phyloP scores from a whole-genome alignment of 495 filamentous ascomycete species.

The Chaetomium cochliodes region DNA sequence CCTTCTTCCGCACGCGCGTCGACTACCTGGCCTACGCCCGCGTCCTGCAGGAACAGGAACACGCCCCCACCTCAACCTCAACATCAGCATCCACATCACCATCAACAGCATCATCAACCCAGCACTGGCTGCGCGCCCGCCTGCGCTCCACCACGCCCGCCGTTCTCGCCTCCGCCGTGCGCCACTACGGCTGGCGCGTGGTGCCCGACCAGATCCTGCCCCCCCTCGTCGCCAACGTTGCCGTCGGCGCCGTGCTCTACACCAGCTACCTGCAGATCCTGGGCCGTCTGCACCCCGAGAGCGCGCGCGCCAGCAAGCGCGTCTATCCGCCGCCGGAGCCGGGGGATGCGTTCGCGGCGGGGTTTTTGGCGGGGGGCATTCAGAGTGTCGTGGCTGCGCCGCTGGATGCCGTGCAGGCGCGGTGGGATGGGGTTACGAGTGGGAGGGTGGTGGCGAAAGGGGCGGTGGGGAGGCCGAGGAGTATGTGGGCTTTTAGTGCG shows the following conservation, averaged over 20 bases:
- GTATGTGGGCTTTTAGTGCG: constrained; percentile 77
- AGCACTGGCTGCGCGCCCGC: constrained; percentile 53
- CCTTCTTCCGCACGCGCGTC: constrained; percentile 83
- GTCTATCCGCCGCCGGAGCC: constrained; percentile 72
- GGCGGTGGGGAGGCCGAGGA: constrained; percentile 53
- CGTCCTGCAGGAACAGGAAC: constrained; percentile 41
- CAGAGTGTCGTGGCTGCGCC: constrained; percentile 82
- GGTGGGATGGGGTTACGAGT: constrained; percentile 55
- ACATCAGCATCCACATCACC: neutral
- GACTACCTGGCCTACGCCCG: constrained; percentile 64
- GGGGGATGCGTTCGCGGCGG: constrained; percentile 67
- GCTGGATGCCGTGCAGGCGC: constrained; percentile 81
- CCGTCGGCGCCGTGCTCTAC: constrained; percentile 81
- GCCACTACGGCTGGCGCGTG: constrained; percentile 78
- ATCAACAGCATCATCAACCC: constrained; percentile 19
- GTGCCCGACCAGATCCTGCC: constrained; percentile 86
- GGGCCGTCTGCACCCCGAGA: constrained; percentile 67
- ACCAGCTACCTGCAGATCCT: constrained; percentile 83
- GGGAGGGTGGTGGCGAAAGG: constrained; percentile 25
- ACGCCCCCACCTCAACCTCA: neutral
- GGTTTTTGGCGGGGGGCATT: constrained; percentile 71
- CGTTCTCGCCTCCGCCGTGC: constrained; percentile 74
- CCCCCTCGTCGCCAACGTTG: constrained; percentile 81
- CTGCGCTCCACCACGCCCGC: constrained; percentile 74
- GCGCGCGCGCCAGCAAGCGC: constrained; percentile 63